These are phyloP conservation scores for Coprinopsis sp. DNA, from an alignment of 768 basidiomycete species.

Conservation along the genomic window DNA sequence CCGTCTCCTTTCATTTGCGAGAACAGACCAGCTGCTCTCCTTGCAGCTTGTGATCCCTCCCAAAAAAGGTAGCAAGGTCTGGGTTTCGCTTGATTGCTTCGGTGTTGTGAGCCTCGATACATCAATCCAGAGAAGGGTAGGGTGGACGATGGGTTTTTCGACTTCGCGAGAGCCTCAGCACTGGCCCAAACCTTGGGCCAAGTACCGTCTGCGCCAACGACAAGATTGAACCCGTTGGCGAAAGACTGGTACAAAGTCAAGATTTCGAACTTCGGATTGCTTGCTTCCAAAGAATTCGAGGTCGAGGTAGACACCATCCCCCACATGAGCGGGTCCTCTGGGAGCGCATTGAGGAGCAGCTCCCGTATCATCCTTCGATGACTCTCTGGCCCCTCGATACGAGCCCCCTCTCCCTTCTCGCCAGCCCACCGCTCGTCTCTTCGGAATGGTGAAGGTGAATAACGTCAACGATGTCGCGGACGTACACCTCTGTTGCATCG, in stretches of 20 bases:
- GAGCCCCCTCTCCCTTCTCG: not conserved
- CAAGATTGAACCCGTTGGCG: constrained; percentile 17
- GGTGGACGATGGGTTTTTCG: not conserved
- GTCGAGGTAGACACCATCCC: constrained; percentile 14
- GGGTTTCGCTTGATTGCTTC: constrained; percentile 17
- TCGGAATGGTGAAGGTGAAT: constrained; percentile 2
- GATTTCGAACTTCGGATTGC: constrained; percentile 11
- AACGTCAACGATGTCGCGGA: constrained; percentile 14
- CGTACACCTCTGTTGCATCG: constrained; percentile 14
- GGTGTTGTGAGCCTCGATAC: constrained; percentile 13
- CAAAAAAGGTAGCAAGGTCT: constrained; percentile 19
- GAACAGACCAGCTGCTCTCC: constrained; percentile 21
- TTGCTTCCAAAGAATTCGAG: not conserved
- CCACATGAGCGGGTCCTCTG: constrained; percentile 18
- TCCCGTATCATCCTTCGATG: constrained; percentile 19
- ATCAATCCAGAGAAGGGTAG: constrained; percentile 31
- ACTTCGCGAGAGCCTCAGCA: not conserved
- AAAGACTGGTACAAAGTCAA: constrained; percentile 8
- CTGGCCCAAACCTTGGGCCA: constrained; percentile 26
- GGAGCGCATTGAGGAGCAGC: constrained; percentile 22
- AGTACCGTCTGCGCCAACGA: constrained; percentile 30
- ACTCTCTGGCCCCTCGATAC: constrained; percentile 19
- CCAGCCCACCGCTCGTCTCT: constrained; percentile 1
- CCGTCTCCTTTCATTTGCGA: constrained; percentile 26
- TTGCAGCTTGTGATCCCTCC: constrained; percentile 25